Percentiles rank a stretch among this genome's conserved stretches.
These are phyloP conservation scores for Backusella macrospora DNA, from an alignment of 192 early-diverging fungal species.

Conservation along the genomic window DNA sequence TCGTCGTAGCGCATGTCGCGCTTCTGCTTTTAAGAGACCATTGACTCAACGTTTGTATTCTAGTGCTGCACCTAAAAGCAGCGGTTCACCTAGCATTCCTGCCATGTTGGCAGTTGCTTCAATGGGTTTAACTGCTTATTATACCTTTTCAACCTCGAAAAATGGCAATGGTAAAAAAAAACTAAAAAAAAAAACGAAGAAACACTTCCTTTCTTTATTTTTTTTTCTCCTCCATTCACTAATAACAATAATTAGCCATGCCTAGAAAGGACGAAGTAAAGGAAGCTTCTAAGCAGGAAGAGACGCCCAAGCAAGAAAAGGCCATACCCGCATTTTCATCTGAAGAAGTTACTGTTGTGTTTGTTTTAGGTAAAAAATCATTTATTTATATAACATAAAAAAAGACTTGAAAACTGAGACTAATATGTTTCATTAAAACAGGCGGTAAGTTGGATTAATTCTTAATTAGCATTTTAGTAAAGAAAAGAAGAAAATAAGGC, in stretches of 20 bases:
- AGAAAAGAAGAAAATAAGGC: conserved; percentile 18
- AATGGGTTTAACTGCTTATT: conserved; percentile 47
- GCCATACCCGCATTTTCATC: conserved; percentile 30
- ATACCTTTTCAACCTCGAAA: conserved; percentile 36
- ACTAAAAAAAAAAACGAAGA: background rate
- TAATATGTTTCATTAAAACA: background rate
- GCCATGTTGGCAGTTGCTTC: conserved; percentile 45
- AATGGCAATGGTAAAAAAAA: conserved; percentile 39
- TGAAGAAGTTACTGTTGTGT: conserved; percentile 42
- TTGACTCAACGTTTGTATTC: conserved; percentile 19
- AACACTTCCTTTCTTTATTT: no score
- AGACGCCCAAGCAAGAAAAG: conserved; percentile 8
- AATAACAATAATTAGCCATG: conserved; percentile 21
- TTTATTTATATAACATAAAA: background rate
- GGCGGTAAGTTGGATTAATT: no score
- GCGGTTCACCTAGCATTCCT: conserved; percentile 33
- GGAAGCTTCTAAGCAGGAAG: background rate
- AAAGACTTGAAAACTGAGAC: background rate
- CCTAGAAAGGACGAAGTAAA: conserved; percentile 28
- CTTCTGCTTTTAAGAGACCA: background rate
- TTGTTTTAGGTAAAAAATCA: conserved; percentile 38
- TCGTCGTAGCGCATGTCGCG: background rate
- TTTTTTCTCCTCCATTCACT: background rate
- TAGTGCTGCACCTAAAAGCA: conserved; percentile 5
- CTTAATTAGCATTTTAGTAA: no score